phyloP scores from a whole-genome alignment of 2,329 filamentous ascomycete genomes.

The Claviceps arundinis region DNA sequence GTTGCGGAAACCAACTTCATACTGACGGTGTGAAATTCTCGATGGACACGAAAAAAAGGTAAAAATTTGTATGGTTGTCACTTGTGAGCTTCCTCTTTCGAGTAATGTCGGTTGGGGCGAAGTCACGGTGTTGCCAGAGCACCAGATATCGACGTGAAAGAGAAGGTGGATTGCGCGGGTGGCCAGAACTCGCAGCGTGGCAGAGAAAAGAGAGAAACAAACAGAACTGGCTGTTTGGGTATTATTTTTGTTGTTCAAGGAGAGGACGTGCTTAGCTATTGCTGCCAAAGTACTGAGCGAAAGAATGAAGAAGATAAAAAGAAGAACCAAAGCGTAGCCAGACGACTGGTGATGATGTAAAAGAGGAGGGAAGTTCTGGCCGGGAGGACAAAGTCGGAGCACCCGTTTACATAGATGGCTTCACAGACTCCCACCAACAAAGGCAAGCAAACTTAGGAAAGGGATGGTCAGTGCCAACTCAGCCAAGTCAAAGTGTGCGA shows the following conservation, averaged over 20 bases:
- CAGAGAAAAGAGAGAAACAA: conserved; percentile 19
- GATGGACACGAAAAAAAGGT: too few species aligned
- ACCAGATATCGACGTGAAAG: conserved; percentile 16
- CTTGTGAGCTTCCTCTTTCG: background rate
- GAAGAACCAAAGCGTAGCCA: conserved; percentile 6
- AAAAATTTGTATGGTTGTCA: background rate
- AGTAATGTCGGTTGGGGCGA: conserved; percentile 1
- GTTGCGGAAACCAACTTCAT: conserved; percentile 24
- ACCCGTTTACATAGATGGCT: background rate
- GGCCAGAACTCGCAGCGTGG: conserved; percentile 11
- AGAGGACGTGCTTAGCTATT: conserved; percentile 24
- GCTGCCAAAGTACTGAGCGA: conserved; percentile 4
- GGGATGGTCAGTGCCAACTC: background rate
- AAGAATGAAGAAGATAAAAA: background rate
- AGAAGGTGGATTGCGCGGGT: conserved; percentile 10
- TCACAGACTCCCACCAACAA: background rate
- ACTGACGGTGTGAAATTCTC: conserved; percentile 5
- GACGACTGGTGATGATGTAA: conserved; percentile 3
- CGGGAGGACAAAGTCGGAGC: background rate
- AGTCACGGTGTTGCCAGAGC: conserved; percentile 21
- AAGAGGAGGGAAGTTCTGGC: conserved; percentile 2
- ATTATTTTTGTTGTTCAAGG: conserved; percentile 14
- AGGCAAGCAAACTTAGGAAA: background rate
- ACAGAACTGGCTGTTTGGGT: conserved; percentile 14
- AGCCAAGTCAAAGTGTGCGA: background rate